Base-by-base conservation (phyloP, 2,329 filamentous ascomycete species). In the Hysterium pulicare region DNA sequence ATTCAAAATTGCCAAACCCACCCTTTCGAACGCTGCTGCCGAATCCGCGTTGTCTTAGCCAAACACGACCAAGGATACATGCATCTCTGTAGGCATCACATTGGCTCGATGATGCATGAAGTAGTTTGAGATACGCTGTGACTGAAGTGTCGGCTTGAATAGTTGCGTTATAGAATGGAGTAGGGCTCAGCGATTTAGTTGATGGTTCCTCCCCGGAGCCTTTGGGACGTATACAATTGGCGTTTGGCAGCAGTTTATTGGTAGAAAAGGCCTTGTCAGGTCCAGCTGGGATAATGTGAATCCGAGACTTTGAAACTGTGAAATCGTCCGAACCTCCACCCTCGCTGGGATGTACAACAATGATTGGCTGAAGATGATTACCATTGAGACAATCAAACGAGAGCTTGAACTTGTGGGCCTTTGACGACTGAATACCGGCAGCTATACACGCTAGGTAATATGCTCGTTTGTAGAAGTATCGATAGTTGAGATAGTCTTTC, bases 1-100 rank as follows among this genome's bases (percentile, higher is more conserved):
- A 97, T 63, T 98, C 93, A 51, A 95, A 95, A 52, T 88, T 82
- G 3, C 93, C 93, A 62, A 98, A 96, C 0, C 93, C 93, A 33
- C 93, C 91, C 33, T 76, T 72, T 2, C 80, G 75, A n/a, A 90
- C 67, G 17, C 77, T 72, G 33, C 86, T 79, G 13, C 77, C 78
- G 51, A 96, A 87, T 0, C 90, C 90, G 42, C 91, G 81, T 67
- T 97, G 91, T 52, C 84, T 83, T 31, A 98, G 76, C 93, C 93
- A 98, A 42, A 87, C 80, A 44, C 86, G 82, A 20, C 91, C 93
- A 17, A 98, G 76, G 6, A 94, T 75, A 62, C 89, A 95, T 7
- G 90, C 87, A 63, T 96, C 90, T 44, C 78, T 76, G 65, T 90
- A 96, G 3, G 82, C 79, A 11, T 82, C 70, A 54, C 86, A 90